Base-by-base conservation (phyloP, 371 early-diverging fungal genomes). In the Scutellospora calospora region DNA sequence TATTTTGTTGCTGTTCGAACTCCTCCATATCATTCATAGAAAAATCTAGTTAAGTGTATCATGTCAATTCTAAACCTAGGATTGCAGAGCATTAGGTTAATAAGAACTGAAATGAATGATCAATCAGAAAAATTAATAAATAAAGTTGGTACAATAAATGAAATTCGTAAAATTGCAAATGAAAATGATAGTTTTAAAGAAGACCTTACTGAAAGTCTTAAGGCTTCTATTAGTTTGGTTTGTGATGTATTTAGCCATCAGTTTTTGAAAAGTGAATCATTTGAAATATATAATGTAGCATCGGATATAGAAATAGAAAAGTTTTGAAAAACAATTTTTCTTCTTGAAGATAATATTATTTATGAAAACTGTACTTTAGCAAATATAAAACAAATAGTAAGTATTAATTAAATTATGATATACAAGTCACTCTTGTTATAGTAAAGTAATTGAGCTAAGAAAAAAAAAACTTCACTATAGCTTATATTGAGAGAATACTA, bases 1-100 rank as follows among this genome's bases (percentile, higher is more conserved):
- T 63, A 59, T 63, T 31, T 63, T 31, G 33, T 33, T 63, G 63
- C 63, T 31, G 63, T 63, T 25, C 60, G 59, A 59, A 59, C 59
- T 22, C 25, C 18, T n/a, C 59, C 59, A 59, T 22, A 59, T 1
- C 59, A 59, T 59, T 59, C 59, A 25, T 49, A n/a, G n/a, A n/a
- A n/a, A n/a, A n/a, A n/a, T n/a, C n/a, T n/a, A n/a, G n/a, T n/a
- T n/a, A n/a, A 52, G 20, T 20, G 5, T 52, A 52, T 52, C 20
- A 52, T 52, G 5, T 52, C 52, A 52, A 52, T 52, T 52, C 52
- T 52, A 20, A 52, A 52, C 5, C n/a, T 59, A 14, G 18, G 59
- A 25, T 22, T 59, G 1, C 59, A 59, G 25, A 59, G 59, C 22
- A 22, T 59, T 59, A 5, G 25, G 1, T 14, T 59, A 14, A 59